Evolutionary conservation across 129 eudicot genomes (phyloP), one percentile per base, ranked within the genome.

Genomic region (Erigeron canadensis): DNA sequence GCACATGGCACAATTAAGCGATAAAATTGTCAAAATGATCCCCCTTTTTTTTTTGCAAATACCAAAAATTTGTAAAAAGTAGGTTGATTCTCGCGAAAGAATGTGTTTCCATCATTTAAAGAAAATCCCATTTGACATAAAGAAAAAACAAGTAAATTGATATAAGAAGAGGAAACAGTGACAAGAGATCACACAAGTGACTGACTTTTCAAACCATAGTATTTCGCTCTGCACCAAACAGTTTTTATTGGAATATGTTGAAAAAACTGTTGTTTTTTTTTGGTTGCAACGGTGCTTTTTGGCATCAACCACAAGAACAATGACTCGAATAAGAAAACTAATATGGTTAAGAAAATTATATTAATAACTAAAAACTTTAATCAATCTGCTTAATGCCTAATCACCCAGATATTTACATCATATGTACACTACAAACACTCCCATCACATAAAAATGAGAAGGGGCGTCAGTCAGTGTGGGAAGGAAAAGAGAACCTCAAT

Each of bases 401-500:
- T 18, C 16, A 50, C 56, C 6, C 56, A 50, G 34, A 50, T n/a
- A 50, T 13, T 15, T 13, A 50, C 19, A 50, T 50, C 42, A 59
- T 19, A 12, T 12, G 39, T 7, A 59, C 40, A 23, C 64, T 58
- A n/a, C 17, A 15, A 59, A 10, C 10, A 37, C 17, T 22, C 42
- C 17, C 8, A 59, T 23, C 7, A 10, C 10, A 59, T 40, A 59
- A 59, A 57, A 57, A 12, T 28, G 65, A 28, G 16, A 59, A 59
- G 56, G 19, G 13, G 7, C 34, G 1, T 12, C 56, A 12, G 42
- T 59, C 9, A 16, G 18, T 50, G 6, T 50, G 37, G 39, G 12
- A 59, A 59, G 42, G 15, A 41, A 2, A 59, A 59, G 65, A 15
- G 18, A 13, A 59, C 96, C 89, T 89, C 90, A 75, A 89, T 89